These are phyloP conservation scores for Plectosphaerella sp. DNA, from an alignment of 2,329 filamentous ascomycete genomes.

Conservation along the genomic window DNA sequence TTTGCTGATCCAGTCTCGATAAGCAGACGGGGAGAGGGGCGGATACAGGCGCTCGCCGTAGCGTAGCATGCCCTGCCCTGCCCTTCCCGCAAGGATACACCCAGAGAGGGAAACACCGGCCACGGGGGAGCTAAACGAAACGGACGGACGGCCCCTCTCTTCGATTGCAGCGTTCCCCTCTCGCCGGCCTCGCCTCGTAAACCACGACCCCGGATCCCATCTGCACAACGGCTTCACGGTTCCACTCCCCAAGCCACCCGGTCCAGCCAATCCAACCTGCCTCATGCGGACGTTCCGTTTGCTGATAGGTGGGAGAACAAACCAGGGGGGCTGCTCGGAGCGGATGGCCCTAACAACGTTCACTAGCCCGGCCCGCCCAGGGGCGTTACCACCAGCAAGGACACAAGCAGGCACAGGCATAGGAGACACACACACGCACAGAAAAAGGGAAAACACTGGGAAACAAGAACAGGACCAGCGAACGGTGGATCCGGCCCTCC, in stretches of 20 bases:
- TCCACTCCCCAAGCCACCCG: constrained; percentile 1
- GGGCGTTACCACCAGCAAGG: not conserved
- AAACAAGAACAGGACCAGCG: too few species aligned
- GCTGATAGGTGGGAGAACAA: constrained; percentile 21
- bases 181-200: not conserved
- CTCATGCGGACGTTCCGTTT: constrained; percentile 18
- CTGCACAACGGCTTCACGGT: not conserved
- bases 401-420: not conserved
- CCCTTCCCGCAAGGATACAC: too few species aligned
- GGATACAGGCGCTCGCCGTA: not conserved
- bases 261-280: constrained; percentile 15
- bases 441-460: too few species aligned
- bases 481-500: not conserved
- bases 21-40: not conserved
- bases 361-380: not conserved
- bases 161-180: not conserved
- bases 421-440: not conserved
- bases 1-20: not conserved
- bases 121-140: not conserved
- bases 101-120: not conserved
- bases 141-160: not conserved
- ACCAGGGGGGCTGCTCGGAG: constrained; percentile 1
- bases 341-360: not conserved
- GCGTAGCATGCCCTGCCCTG: not conserved
- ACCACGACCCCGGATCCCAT: constrained; percentile 2